These are phyloP conservation scores for Erysimum cheiranthoides DNA, from an alignment of 345 rosid species.

Conservation along the genomic window DNA sequence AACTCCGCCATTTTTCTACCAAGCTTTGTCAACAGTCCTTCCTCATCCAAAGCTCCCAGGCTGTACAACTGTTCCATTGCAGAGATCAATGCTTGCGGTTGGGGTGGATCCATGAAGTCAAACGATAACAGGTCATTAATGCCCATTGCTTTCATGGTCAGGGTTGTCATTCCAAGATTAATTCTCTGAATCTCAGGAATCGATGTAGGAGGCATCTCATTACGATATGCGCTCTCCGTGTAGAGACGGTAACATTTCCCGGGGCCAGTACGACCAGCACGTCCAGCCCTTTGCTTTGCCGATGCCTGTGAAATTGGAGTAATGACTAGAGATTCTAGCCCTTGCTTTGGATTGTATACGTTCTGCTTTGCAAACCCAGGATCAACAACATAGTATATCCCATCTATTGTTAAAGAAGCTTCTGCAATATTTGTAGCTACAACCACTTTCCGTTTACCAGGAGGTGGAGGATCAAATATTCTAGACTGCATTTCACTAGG, in stretches of 20 bases:
- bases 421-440: constrained; percentile 91
- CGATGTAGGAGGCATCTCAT: constrained; percentile 67
- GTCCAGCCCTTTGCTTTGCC: constrained; percentile 84
- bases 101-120: constrained; percentile 54
- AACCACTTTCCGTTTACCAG: constrained; percentile 82
- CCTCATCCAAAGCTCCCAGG: constrained; percentile 89
- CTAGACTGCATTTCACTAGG: constrained; percentile 93
- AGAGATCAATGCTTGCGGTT: constrained; percentile 76
- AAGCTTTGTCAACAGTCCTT: constrained; percentile 84
- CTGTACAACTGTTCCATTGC: constrained; percentile 92
- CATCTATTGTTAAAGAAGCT: constrained; percentile 82
- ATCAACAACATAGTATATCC: constrained; percentile 80
- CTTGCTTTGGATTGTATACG: constrained; percentile 81
- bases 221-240: constrained; percentile 77
- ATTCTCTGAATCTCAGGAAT: constrained; percentile 94
- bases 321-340: constrained; percentile 74
- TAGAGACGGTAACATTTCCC: constrained; percentile 84
- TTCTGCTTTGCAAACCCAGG: constrained; percentile 88
- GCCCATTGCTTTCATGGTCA: constrained; percentile 94
- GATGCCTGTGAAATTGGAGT: constrained; percentile 94
- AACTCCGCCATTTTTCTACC: constrained; percentile 99
- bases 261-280: constrained; percentile 91
- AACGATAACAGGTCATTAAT: constrained; percentile 64
- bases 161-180: constrained; percentile 70
- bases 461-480: constrained; percentile 86